phyloP scores from a whole-genome alignment of 2,329 filamentous ascomycete species.

The Fusarium scirpi region DNA sequence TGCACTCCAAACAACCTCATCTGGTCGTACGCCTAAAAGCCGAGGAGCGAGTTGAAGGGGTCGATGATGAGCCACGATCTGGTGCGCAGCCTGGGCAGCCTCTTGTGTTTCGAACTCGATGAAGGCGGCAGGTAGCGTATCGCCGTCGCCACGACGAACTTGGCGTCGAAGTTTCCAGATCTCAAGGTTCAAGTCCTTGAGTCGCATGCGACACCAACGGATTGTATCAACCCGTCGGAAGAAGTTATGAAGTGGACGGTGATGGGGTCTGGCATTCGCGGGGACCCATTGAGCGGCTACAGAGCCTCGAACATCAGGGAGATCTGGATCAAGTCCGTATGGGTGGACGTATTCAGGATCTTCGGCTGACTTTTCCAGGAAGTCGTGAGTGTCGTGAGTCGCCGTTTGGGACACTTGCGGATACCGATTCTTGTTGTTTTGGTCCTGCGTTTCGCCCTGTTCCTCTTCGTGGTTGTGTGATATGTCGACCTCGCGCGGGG shows the following conservation, averaged over 20 bases:
- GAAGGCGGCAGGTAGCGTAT: conserved; percentile 82
- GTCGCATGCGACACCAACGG: conserved; percentile 78
- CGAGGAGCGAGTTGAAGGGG: conserved; percentile 88
- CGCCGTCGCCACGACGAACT: conserved; percentile 76
- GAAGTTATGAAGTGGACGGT: conserved; percentile 74
- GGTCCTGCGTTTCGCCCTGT: not conserved
- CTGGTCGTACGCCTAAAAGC: conserved; percentile 83
- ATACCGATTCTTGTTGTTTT: conserved; percentile 28
- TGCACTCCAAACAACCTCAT: conserved; percentile 89
- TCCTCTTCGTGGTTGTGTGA: conserved; percentile 1
- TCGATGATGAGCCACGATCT: conserved; percentile 87
- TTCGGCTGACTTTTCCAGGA: conserved; percentile 41
- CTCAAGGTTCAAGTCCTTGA: conserved; percentile 55
- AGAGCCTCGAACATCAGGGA: conserved; percentile 59
- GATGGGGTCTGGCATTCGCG: conserved; percentile 79
- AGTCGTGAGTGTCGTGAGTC: conserved; percentile 5
- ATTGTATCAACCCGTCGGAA: conserved; percentile 96
- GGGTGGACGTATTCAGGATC: conserved; percentile 54
- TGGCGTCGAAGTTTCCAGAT: conserved; percentile 77
- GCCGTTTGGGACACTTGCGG: conserved; percentile 24
- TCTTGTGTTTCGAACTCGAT: conserved; percentile 88
- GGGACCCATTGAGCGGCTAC: conserved; percentile 81
- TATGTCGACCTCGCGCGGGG: conserved; percentile 14
- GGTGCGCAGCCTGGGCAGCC: conserved; percentile 87
- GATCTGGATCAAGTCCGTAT: conserved; percentile 50